These are phyloP conservation scores for Fonsecaea pugnacius DNA, from an alignment of 2,329 filamentous ascomycete genomes.

Conservation along the genomic window DNA sequence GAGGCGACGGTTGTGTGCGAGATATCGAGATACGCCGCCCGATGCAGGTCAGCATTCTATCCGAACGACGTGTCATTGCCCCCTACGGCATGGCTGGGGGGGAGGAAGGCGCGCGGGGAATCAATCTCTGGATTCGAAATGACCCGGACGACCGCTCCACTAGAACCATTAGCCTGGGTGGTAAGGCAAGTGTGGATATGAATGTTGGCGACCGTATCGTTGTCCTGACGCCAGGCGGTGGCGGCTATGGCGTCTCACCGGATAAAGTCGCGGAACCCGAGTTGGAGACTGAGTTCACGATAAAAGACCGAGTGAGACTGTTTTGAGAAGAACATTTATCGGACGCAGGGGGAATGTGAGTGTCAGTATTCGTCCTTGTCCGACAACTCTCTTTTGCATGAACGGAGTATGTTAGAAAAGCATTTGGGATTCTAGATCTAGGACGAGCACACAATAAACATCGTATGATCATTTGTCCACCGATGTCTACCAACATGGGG, in stretches of 20 bases:
- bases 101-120: slow-evolving; percentile 32
- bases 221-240: slow-evolving; percentile 37
- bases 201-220: slow-evolving; percentile 46
- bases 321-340: neutral
- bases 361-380: too few species aligned
- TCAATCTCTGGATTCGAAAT: slow-evolving; percentile 37
- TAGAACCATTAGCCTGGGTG: slow-evolving; percentile 35
- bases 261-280: neutral
- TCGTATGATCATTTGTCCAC: too few species aligned
- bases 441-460: too few species aligned
- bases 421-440: too few species aligned
- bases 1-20: slow-evolving; percentile 76
- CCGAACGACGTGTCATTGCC: slow-evolving; percentile 35
- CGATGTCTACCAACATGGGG: too few species aligned
- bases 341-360: too few species aligned
- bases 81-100: slow-evolving; percentile 40
- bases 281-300: neutral
- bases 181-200: slow-evolving; percentile 38
- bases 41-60: slow-evolving; percentile 62
- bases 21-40: slow-evolving; percentile 83
- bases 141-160: slow-evolving; percentile 26
- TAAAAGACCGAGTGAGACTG: neutral
- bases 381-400: too few species aligned
- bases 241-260: slow-evolving; percentile 23
- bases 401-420: too few species aligned